Base-by-base conservation (phyloP, 305 asterid species). In the Fraxinus paxiana region DNA sequence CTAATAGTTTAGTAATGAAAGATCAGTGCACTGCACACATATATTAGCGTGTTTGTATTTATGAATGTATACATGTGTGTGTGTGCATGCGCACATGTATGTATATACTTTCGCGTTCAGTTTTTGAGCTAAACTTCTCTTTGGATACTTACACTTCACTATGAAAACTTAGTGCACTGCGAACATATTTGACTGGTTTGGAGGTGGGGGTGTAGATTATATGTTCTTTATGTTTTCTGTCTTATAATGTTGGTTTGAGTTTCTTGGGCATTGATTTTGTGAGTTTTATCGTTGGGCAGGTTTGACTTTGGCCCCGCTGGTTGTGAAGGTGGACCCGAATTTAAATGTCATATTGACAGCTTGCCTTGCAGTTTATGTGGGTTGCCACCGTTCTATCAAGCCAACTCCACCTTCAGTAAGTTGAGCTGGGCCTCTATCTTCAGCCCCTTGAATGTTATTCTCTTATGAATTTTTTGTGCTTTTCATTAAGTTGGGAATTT, bases 331-430 rank as follows among this genome's bases (percentile, higher is more conserved):
- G 65, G 88, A 89, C 84, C 92, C 90, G 65, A 89, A 89, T 82
- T 31, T 89, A 35, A 89, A 87, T 87, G 92, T 89, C 70, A 63
- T 89, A 54, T 77, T 89, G 75, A 89, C 89, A 2, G 90, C 92
- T 77, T 81, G 87, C 86, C 90, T 89, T 54, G 84, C 90, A 24
- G 92, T 89, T 76, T 89, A 73, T 80, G 90, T 89, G 5, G 92
- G 92, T 65, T 87, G 90, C 80, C 87, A 77, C 70, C 89, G 92
- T 38, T 89, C 90, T 37, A 90, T 89, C 63, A 89, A 89, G 85
- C 87, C 90, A 31, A 89, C 90, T 81, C 90, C 92, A 26, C 92
- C 92, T 46, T 81, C 86, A 30, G 90, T 89, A 81, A 77, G 85
- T 85, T 82, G 41, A 35, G 15, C 41, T 0, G 22, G 31, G 33